Base-by-base conservation (phyloP, 2,329 filamentous ascomycete genomes). In the Trichocomaceae sp. region DNA sequence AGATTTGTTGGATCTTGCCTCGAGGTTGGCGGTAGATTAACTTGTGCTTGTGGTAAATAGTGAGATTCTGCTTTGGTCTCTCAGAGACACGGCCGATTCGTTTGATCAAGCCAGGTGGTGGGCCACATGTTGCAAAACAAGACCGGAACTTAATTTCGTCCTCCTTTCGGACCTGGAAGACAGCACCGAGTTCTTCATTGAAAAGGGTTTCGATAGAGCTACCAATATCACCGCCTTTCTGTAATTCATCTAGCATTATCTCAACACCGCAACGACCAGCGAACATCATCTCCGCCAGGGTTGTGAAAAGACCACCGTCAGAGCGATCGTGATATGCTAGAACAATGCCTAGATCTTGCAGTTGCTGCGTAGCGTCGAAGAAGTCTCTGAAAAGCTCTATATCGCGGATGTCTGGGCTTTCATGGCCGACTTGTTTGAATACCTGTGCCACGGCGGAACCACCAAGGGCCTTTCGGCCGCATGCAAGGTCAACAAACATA, bases 221-320 rank as follows among this genome's bases (percentile, higher is more conserved):
- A 46, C 82, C 75, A 9, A 80, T 79, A 44, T 84, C 78, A 22
- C 82, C 83, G 57, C 82, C 83, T 26, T 81, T 74, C 59, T 71
- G 76, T 46, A 77, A 74, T 53, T 81, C 82, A 67, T 96, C 91
- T 55, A 96, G 77, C 78, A 88, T 87, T 57, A 97, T 78, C 62
- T 95, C 88, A 29, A 90, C 81, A 58, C 92, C 93, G 65, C 88
- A 95, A 54, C 91, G 87, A 26, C 93, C 93, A 31, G 93, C 92
- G 69, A 97, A 97, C 83, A 95, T 95, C 93, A 97, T 97, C 74
- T 99, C 93, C 2, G 85, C 88, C 33, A 97, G 75, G 5, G 92
- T 91, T 1, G 92, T 93, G 67, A 97, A 83, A 9, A 97, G 77
- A 65, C 93, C 93, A 70, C 92, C 93, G 69, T 97, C 92, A 0